phyloP scores from a whole-genome alignment of 164 flowering plant genomes.

The Vitis vinifera region ASM3070453v1 NC_081808.1:25009001-25009500 shows the following conservation, averaged over 20 bases:
- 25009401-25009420: background rate
- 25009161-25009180: conserved; percentile 95
- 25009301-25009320: conserved; percentile 96
- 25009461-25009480: conserved; percentile 91
- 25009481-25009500: conserved; percentile 93
- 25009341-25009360: conserved; percentile 95
- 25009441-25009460: conserved; percentile 54
- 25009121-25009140: conserved; percentile 86
- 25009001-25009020: conserved; percentile 95
- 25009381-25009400: background rate
- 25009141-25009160: conserved; percentile 84
- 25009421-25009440: background rate
- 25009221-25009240: conserved; percentile 75
- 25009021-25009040: conserved; percentile 92
- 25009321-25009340: conserved; percentile 77
- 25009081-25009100: conserved; percentile 83
- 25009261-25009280: conserved; percentile 84
- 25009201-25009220: conserved; percentile 87
- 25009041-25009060: conserved; percentile 89
- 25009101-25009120: conserved; percentile 70
- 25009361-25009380: conserved; percentile 69
- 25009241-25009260: conserved; percentile 76
- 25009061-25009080: conserved; percentile 93
- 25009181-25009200: conserved; percentile 91
- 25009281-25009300: conserved; percentile 99